Percentiles rank a stretch among this genome's conserved stretches.
These are phyloP conservation scores for Taphrina flavorubra DNA, from an alignment of 1,139 yeast genomes.

Conservation along the genomic window DNA sequence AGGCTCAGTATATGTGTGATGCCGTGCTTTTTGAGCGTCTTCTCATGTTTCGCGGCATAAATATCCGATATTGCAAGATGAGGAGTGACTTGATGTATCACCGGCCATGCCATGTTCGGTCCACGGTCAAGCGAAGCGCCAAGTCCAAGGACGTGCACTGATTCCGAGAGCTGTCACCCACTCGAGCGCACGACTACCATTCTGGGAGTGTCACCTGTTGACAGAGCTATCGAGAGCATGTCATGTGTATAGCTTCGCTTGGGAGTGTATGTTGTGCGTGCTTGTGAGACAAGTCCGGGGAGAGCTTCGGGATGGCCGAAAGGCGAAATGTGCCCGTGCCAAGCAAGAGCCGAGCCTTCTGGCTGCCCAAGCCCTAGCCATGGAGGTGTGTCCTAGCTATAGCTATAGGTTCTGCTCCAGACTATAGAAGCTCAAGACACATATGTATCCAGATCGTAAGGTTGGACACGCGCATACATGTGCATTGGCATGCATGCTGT, in stretches of 20 bases:
- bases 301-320: conserved; percentile 2
- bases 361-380: too few relatives aligned
- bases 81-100: conserved; percentile 28
- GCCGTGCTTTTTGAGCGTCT: conserved; percentile 22
- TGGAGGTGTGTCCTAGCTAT: too few relatives aligned
- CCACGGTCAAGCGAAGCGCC: not conserved
- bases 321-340: not conserved
- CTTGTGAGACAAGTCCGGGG: conserved; percentile 5
- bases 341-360: not conserved
- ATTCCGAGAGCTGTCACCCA: too few relatives aligned
- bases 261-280: not conserved
- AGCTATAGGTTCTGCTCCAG: not conserved
- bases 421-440: not conserved
- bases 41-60: conserved; percentile 31
- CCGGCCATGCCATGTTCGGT: conserved; percentile 23
- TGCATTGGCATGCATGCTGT: too few relatives aligned
- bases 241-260: too few relatives aligned
- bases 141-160: too few relatives aligned
- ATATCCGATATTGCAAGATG: conserved; percentile 31
- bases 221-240: too few relatives aligned
- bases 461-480: too few relatives aligned
- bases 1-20: conserved; percentile 35
- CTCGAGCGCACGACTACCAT: too few relatives aligned
- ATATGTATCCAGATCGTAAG: too few relatives aligned
- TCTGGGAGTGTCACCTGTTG: too few relatives aligned